phyloP scores from a whole-genome alignment of 345 rosid species.

The Moricandia moricandioides region DNA sequence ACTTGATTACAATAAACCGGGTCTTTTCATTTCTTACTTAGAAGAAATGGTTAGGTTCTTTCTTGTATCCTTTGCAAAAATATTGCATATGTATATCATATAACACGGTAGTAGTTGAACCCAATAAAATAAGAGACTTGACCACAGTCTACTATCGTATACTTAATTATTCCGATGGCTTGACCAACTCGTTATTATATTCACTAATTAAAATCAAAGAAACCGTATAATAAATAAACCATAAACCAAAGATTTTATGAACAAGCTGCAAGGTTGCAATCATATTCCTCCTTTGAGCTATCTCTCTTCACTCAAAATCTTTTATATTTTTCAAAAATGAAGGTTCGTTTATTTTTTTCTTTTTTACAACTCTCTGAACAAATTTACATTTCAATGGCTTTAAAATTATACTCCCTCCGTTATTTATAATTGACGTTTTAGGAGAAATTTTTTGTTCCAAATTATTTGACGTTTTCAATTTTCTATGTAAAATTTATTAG shows the following conservation, averaged over 20 bases:
- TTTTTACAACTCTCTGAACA: not conserved
- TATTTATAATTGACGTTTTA: no score
- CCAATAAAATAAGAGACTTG: not conserved
- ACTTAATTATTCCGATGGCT: not conserved
- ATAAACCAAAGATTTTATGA: not conserved
- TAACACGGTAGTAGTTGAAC: not conserved
- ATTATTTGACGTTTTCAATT: no score
- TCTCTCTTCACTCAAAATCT: not conserved
- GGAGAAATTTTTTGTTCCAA: no score
- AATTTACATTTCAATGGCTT: not conserved
- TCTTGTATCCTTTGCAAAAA: not conserved
- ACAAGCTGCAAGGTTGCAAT: not conserved
- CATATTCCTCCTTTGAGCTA: not conserved
- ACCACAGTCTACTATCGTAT: not conserved
- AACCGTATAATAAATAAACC: constrained; percentile 3
- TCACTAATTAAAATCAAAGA: not conserved
- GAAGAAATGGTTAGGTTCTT: not conserved
- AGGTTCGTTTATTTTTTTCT: not conserved
- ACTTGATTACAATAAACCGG: not conserved
- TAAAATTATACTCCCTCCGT: no score
- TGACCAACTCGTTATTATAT: constrained; percentile 7
- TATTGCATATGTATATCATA: no score
- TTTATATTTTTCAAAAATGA: constrained; percentile 1
- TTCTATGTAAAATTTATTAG: no score
- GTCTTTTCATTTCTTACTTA: not conserved